These are phyloP conservation scores for Trichoderma sp. DNA, from an alignment of 2,329 filamentous ascomycete species.

Conservation along the genomic window DNA sequence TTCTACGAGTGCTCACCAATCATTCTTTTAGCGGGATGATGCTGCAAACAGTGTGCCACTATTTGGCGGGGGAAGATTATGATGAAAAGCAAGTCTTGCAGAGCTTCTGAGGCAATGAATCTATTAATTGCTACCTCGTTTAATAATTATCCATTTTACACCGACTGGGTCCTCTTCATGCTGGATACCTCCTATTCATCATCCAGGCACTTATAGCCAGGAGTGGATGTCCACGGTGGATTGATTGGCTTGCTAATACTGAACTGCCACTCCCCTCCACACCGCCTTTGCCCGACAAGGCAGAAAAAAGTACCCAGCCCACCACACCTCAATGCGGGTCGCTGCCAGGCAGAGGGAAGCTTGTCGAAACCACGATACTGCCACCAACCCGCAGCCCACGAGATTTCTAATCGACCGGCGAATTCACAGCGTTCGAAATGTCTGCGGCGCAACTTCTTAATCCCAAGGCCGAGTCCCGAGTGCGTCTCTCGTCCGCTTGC, in stretches of 20 bases:
- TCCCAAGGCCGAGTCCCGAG: constrained; percentile 96
- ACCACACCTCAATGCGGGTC: constrained; percentile 27
- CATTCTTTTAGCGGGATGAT: background rate
- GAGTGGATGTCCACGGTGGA: background rate
- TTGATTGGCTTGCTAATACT: constrained; percentile 3
- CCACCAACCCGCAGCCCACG: constrained; percentile 29
- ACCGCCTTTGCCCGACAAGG: constrained; percentile 35
- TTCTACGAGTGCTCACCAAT: background rate
- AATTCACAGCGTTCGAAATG: constrained; percentile 56
- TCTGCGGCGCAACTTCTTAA: constrained; percentile 98
- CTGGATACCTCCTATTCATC: background rate
- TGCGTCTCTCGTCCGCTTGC: constrained; percentile 49
- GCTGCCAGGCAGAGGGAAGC: constrained; percentile 26
- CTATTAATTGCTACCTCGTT: background rate
- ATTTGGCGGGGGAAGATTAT: background rate
- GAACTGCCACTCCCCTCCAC: constrained; percentile 27
- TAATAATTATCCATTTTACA: background rate
- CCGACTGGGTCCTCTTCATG: background rate
- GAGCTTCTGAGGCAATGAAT: background rate
- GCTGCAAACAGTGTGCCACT: background rate
- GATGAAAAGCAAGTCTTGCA: background rate
- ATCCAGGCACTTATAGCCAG: background rate
- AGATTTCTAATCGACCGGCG: constrained; percentile 12
- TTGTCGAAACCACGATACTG: constrained; percentile 29
- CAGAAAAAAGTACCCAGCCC: constrained; percentile 29